Conservation (phyloP, 1,284 basidiomycete species). For the Phlebopus sp. region DNA sequence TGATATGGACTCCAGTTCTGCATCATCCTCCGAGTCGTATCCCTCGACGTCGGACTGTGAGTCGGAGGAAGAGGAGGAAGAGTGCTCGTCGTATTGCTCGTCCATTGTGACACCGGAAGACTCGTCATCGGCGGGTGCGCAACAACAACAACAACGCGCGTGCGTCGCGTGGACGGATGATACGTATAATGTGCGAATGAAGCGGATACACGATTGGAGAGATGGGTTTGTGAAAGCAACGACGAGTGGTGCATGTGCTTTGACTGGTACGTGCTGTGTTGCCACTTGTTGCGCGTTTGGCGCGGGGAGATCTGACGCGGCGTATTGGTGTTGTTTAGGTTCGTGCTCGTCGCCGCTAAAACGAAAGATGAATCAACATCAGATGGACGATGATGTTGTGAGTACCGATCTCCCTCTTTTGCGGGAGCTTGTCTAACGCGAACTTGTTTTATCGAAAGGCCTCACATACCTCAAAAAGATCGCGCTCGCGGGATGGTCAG, state of each 20-base stretch:
- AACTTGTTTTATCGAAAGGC: conserved; percentile 30
- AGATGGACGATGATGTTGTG: conserved; percentile 43
- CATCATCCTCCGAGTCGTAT: conserved; percentile 36
- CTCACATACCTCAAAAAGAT: conserved; percentile 54
- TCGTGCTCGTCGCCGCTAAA: conserved; percentile 21
- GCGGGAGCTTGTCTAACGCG: not conserved
- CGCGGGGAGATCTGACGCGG: too few species aligned
- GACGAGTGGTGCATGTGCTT: conserved; percentile 16
- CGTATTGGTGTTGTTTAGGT: conserved; percentile 11
- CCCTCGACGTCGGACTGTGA: conserved; percentile 38
- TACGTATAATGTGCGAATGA: conserved; percentile 50
- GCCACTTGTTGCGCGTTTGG: conserved; percentile 5
- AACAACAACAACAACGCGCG: conserved; percentile 5
- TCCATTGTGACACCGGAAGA: conserved; percentile 43
- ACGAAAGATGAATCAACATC: conserved; percentile 27
- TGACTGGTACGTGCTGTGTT: conserved; percentile 34
- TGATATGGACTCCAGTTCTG: conserved; percentile 39
- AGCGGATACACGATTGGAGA: conserved; percentile 63
- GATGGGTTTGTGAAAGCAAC: conserved; percentile 41
- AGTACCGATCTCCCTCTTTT: conserved; percentile 23
- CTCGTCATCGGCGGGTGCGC: conserved; percentile 9
- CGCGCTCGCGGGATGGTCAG: conserved; percentile 42
- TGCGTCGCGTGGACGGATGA: conserved; percentile 39
- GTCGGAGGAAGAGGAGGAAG: conserved; percentile 31
- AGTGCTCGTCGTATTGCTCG: conserved; percentile 64